Conservation (phyloP, 257 asterid species). For the Fraxinus cuspidata region DNA sequence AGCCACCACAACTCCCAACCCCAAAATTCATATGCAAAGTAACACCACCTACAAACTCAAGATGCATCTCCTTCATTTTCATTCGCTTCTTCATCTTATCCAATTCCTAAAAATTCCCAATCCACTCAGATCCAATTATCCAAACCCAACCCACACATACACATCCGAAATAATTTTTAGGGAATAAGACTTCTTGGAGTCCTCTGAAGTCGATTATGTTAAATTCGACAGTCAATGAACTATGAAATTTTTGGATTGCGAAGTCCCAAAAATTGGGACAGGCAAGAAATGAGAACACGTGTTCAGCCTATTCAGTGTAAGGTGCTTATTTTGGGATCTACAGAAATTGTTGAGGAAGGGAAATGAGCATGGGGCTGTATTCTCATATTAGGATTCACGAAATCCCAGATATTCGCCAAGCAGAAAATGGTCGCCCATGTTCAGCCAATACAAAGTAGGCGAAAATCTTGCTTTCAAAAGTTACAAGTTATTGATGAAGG, state of each 20-base stretch:
- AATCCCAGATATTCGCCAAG: too few species aligned
- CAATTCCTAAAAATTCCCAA: constrained; percentile 30
- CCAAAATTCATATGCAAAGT: too few species aligned
- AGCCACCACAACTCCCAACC: too few species aligned
- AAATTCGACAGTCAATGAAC: constrained; percentile 44
- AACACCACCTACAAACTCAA: too few species aligned
- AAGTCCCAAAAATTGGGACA: constrained; percentile 43
- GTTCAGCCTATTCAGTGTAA: constrained; percentile 53
- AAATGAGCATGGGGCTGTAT: too few species aligned
- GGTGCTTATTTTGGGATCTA: constrained; percentile 82
- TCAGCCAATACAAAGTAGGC: too few species aligned
- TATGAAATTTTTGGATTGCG: constrained; percentile 49
- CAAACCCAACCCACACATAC: constrained; percentile 21
- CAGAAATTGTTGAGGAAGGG: constrained; percentile 59
- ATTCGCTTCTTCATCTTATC: too few species aligned
- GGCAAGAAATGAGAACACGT: constrained; percentile 58
- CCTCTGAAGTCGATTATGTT: constrained; percentile 42
- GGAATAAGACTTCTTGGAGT: constrained; percentile 58
- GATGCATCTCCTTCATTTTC: too few species aligned
- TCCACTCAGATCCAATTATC: background rate
- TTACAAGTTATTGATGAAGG: too few species aligned
- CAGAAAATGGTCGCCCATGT: too few species aligned
- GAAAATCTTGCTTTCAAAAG: too few species aligned
- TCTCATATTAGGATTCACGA: too few species aligned
- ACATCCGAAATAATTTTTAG: constrained; percentile 48